Conservation (phyloP, 2,329 filamentous ascomycete genomes). For the Pseudocercospora crystallina region DNA sequence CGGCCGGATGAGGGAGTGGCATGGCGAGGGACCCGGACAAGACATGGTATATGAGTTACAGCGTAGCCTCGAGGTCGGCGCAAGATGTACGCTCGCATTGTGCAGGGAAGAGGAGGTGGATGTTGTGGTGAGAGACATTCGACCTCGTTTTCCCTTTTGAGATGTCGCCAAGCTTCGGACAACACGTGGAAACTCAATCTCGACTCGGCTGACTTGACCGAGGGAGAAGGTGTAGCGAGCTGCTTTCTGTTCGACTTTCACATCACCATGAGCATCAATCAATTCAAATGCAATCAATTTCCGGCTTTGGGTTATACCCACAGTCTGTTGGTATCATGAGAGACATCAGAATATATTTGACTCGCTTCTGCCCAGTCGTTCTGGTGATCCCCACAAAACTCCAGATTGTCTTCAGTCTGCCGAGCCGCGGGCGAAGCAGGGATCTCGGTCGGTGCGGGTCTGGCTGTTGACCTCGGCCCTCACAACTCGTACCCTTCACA, state of each 20-base stretch:
- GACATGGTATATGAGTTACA: too few relatives aligned
- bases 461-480: too few relatives aligned
- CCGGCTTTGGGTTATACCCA: background rate
- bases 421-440: conserved; percentile 2
- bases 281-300: background rate
- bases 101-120: too few relatives aligned
- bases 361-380: too few relatives aligned
- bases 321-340: background rate
- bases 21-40: too few relatives aligned
- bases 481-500: too few relatives aligned
- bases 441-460: conserved; percentile 1
- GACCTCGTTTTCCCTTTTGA: conserved; percentile 3
- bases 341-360: background rate
- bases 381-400: too few relatives aligned
- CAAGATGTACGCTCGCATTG: too few relatives aligned
- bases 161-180: background rate
- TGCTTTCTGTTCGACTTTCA: background rate
- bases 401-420: background rate
- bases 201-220: background rate
- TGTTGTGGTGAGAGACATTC: too few relatives aligned
- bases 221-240: background rate
- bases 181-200: background rate
- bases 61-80: too few relatives aligned
- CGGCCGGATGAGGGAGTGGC: too few relatives aligned
- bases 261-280: too few relatives aligned